Evolutionary conservation across 164 flowering plant genomes (phyloP).

Genomic region (Aristolochia fimbriata): DNA sequence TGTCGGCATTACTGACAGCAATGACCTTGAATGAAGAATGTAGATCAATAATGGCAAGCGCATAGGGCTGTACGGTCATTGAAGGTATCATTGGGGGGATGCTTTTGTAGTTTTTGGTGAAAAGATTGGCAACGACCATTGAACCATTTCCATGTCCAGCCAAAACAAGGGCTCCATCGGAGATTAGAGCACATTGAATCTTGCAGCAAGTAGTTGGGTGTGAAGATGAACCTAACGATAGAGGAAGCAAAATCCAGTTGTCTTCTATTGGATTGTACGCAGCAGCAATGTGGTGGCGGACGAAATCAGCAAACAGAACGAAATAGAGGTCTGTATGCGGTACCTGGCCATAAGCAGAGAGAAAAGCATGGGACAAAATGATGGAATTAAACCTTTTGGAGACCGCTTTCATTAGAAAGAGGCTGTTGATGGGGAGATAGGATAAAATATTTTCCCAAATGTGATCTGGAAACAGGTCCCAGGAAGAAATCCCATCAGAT

Average conservation of each 20-base stretch:
- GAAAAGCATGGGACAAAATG: constrained; percentile 7
- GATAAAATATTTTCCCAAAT: constrained; percentile 13
- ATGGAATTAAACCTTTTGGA: constrained; percentile 12
- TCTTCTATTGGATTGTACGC: constrained; percentile 10
- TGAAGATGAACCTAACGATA: constrained; percentile 8
- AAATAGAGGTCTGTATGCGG: constrained; percentile 9
- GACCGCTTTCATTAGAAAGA: constrained; percentile 7
- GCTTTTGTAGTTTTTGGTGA: constrained; percentile 4
- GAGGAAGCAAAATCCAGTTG: constrained; percentile 13
- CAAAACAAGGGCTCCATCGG: constrained; percentile 10
- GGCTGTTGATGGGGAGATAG: constrained; percentile 3
- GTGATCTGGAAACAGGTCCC: constrained; percentile 9
- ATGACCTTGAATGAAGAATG: constrained; percentile 4
- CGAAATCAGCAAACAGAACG: constrained; percentile 12
- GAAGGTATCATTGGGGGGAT: constrained; percentile 13
- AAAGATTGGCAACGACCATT: constrained; percentile 6
- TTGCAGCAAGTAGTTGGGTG: constrained; percentile 11
- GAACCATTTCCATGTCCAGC: constrained; percentile 12
- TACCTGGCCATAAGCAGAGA: constrained; percentile 3
- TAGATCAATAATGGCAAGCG: constrained; percentile 4
- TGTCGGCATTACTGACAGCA: constrained; percentile 11
- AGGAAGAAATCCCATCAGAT: background rate
- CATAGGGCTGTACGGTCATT: constrained; percentile 2
- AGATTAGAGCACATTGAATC: constrained; percentile 4
- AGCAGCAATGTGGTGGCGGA: constrained; percentile 3